These are phyloP conservation scores for Erodium maritimum DNA, from an alignment of 345 rosid species.

Conservation along the genomic window DNA sequence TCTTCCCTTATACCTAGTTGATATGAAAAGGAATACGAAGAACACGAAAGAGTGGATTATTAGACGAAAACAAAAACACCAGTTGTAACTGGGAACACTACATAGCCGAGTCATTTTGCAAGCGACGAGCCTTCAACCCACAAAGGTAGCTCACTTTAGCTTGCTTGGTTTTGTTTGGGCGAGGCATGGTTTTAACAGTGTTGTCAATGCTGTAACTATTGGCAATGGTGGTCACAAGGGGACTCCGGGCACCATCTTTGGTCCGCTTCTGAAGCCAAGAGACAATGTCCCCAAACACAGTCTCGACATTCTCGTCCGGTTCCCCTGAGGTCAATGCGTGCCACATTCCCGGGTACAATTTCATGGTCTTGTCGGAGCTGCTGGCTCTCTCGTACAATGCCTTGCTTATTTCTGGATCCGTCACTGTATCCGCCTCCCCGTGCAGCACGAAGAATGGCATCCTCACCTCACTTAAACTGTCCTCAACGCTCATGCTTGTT, in stretches of 20 bases:
- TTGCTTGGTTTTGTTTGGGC: neutral
- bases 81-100: too few relatives aligned
- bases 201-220: conserved; percentile 4
- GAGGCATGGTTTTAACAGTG: neutral
- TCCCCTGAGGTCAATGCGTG: conserved; percentile 80
- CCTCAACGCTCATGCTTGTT: conserved; percentile 78
- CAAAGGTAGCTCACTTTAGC: conserved; percentile 29
- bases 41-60: too few relatives aligned
- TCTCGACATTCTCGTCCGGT: conserved; percentile 56
- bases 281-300: conserved; percentile 61
- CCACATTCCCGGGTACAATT: conserved; percentile 91
- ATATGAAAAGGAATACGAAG: too few relatives aligned
- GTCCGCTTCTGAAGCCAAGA: conserved; percentile 58
- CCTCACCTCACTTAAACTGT: conserved; percentile 45
- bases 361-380: conserved; percentile 71
- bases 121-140: conserved; percentile 46
- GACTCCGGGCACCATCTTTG: conserved; percentile 10
- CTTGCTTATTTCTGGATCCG: conserved; percentile 96
- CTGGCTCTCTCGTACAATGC: conserved; percentile 59
- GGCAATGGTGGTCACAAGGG: conserved; percentile 25
- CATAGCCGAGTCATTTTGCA: conserved; percentile 53
- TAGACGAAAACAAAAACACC: too few relatives aligned
- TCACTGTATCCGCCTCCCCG: conserved; percentile 88
- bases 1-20: too few relatives aligned
- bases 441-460: conserved; percentile 78